A percentile compares a stretch with the other conserved stretches of the same genome.
Evolutionary conservation across 495 filamentous ascomycete species (phyloP).

Genomic region (Friedmanniomyces endolithicus): DNA sequence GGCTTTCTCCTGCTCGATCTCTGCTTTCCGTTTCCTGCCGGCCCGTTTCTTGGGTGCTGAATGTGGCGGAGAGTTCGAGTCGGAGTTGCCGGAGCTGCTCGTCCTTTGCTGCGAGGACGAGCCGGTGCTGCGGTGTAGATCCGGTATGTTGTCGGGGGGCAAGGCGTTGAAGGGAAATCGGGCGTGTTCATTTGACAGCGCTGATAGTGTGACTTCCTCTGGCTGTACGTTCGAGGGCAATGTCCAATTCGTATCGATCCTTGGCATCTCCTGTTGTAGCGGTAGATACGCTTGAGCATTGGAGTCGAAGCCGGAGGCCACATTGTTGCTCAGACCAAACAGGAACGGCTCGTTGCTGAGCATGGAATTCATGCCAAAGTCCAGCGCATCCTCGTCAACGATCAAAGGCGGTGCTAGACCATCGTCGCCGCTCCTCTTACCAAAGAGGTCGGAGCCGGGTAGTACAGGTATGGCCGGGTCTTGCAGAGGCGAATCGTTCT

Average conservation of each 20-base stretch:
- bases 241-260: constrained; percentile 10
- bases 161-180: not conserved
- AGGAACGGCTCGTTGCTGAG: constrained; percentile 6
- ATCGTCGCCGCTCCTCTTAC: constrained; percentile 1
- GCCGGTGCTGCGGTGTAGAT: constrained; percentile 25
- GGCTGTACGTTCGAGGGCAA: constrained; percentile 6
- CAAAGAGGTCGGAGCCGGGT: constrained; percentile 1
- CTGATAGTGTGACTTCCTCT: constrained; percentile 12
- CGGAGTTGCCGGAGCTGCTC: constrained; percentile 21
- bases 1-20: constrained; percentile 33
- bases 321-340: constrained; percentile 1
- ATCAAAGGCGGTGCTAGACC: constrained; percentile 14
- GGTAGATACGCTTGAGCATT: not conserved
- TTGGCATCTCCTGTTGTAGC: not conserved
- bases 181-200: constrained; percentile 19
- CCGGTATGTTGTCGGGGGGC: constrained; percentile 22
- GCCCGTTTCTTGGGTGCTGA: constrained; percentile 14
- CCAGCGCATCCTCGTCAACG: constrained; percentile 14
- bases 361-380: not conserved
- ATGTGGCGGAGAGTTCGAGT: constrained; percentile 22
- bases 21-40: constrained; percentile 51
- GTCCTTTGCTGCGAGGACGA: constrained; percentile 15
- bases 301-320: constrained; percentile 12
- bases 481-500: constrained; percentile 20
- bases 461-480: constrained; percentile 6